These are phyloP conservation scores for Dioszegia hungarica DNA, from an alignment of 768 basidiomycete species.

Conservation along the genomic window DNA sequence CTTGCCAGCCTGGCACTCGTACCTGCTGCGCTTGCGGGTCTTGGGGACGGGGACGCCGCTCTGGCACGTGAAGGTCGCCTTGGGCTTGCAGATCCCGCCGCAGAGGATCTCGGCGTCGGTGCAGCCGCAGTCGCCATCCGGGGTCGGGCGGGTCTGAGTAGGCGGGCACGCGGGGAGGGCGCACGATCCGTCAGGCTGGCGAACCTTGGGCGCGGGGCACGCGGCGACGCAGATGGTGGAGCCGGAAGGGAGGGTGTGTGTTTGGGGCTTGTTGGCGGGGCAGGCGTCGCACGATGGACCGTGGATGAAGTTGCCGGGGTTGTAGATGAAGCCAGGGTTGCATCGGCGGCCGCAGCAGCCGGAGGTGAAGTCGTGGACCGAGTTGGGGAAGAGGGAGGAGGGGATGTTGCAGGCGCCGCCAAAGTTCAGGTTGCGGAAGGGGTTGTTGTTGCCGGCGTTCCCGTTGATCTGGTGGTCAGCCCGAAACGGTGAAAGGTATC, in stretches of 20 bases:
- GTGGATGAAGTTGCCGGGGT: neutral
- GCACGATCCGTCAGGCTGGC: neutral
- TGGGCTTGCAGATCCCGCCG: neutral
- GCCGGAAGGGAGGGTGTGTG: neutral
- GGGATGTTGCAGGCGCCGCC: neutral
- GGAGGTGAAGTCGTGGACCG: slow-evolving; percentile 6
- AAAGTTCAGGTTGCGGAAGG: neutral
- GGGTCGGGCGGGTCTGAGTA: neutral
- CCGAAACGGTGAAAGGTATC: neutral
- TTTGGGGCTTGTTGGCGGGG: neutral
- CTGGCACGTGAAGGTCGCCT: neutral
- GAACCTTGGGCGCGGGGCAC: neutral
- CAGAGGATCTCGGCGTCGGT: slow-evolving; percentile 1
- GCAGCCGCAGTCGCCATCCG: neutral
- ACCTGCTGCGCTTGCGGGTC: neutral
- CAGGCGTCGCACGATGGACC: neutral
- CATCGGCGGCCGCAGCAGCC: slow-evolving; percentile 5
- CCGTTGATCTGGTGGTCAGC: neutral
- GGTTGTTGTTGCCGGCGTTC: neutral
- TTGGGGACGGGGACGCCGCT: slow-evolving; percentile 1
- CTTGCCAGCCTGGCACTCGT: slow-evolving; percentile 2
- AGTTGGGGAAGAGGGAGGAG: slow-evolving; percentile 8
- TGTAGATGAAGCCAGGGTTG: neutral
- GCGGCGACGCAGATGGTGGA: neutral
- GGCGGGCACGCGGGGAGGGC: neutral